phyloP scores from a whole-genome alignment of 352 stramenopile species.

The Pythium myriotylum region DNA sequence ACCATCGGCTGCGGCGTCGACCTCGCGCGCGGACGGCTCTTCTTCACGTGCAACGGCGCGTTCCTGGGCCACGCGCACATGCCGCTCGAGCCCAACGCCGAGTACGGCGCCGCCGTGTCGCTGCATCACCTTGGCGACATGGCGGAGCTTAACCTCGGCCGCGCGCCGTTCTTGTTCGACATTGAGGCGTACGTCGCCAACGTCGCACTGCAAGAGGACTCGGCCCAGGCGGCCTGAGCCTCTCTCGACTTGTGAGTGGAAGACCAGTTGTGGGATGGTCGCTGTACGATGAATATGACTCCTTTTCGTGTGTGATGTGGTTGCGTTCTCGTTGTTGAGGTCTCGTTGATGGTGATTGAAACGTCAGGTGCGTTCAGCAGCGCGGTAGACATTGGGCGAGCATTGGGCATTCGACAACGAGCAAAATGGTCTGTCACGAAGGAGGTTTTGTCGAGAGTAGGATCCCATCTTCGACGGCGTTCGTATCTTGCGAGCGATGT shows the following conservation, averaged over 20 bases:
- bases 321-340: no score
- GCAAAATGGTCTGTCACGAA: no score
- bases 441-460: no score
- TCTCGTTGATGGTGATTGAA: no score
- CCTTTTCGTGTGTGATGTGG: no score
- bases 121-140: slow-evolving; percentile 37
- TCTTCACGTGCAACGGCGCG: slow-evolving; percentile 41
- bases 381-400: no score
- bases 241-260: neutral
- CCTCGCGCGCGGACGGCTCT: slow-evolving; percentile 22
- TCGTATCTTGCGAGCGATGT: no score
- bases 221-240: neutral
- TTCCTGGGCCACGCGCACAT: slow-evolving; percentile 28
- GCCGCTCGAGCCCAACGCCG: slow-evolving; percentile 4
- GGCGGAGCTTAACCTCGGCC: slow-evolving; percentile 40
- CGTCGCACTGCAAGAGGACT: neutral
- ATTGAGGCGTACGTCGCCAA: slow-evolving; percentile 27
- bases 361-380: no score
- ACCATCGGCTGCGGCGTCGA: slow-evolving; percentile 38
- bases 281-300: neutral
- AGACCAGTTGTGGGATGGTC: no score
- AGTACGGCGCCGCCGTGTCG: slow-evolving; percentile 36
- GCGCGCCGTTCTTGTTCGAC: slow-evolving; percentile 36
- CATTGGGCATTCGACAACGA: no score
- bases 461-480: no score